Evolutionary conservation across 176 grass and related monocot species (phyloP), one percentile per base, ranked within the genome.

Genomic region (Musa troglodytarum): DNA sequence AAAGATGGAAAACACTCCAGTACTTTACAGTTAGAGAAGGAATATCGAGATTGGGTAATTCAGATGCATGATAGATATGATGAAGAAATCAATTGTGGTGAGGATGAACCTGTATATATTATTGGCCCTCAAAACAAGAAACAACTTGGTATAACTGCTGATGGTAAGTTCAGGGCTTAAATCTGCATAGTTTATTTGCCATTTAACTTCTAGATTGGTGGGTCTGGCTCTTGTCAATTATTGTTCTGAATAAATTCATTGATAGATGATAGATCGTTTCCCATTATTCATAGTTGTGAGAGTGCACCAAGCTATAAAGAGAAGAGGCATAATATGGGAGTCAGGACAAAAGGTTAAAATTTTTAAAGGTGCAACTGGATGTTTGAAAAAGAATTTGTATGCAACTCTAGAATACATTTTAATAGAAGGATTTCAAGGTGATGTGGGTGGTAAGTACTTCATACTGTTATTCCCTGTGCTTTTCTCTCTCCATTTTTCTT

Each of bases 11-110:
- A 26, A 78, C 49, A 16, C 49, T 59, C 84, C 66, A 81, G 25
- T 53, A 20, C n/a, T 13, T 84, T 23, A 0, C 81, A 84, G 24
- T 23, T 88, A 19, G 78, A 88, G 69, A 84, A 74, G 71, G 68
- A 81, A 2, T 88, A 88, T 54, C 68, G 59, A 1, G 61, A 81
- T 25, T 88, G 86, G 86, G 80, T 88, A 64, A 84, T 21, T 23
- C 69, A 70, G 57, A 88, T 88, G 86, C 86, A 88, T 84, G 82
- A 63, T 71, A 58, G 21, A 14, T 88, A 88, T 88, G 86, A 88
- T 50, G 26, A 68, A 71, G 86, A 88, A 88, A 70, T 88, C 7
- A 72, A 88, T 53, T 74, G 54, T 24, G 86, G 86, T 21, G 69
- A 84, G 29, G 54, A 81, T 21, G 73, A 88, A 28, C 74, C 82